phyloP scores from a whole-genome alignment of 1,139 yeast genomes.

The Blastobotrys malaysiensis region DNA sequence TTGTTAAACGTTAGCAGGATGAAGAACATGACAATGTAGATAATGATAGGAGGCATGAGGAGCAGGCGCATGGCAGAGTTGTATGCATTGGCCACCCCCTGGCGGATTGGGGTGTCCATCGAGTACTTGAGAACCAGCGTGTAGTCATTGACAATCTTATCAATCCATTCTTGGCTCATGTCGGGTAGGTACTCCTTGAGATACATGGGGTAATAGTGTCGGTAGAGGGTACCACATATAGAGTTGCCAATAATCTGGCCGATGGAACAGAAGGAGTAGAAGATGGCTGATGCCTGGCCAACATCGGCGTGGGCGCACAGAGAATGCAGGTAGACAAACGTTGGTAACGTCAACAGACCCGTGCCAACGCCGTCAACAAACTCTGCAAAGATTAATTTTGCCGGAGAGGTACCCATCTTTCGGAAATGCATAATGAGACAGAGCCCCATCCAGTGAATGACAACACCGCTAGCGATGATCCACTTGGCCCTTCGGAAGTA shows the following conservation, averaged over 20 bases:
- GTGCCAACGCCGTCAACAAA: conserved; percentile 19
- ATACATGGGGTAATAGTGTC: conserved; percentile 9
- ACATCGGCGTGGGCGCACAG: conserved; percentile 16
- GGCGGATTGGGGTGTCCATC: conserved; percentile 8
- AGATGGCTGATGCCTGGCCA: conserved; percentile 20
- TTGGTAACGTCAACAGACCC: conserved; percentile 18
- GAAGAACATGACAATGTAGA: conserved; percentile 10
- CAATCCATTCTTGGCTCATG: conserved; percentile 7
- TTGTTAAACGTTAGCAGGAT: conserved; percentile 7
- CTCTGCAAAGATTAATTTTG: conserved; percentile 15
- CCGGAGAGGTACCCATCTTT: conserved; percentile 13
- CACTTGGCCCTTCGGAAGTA: conserved; percentile 48
- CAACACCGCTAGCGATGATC: conserved; percentile 52
- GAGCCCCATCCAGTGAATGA: conserved; percentile 49
- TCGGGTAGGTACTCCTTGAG: conserved; percentile 7
- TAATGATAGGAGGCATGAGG: conserved; percentile 10
- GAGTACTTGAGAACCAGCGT: conserved; percentile 8
- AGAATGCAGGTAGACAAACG: conserved; percentile 20
- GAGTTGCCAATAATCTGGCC: conserved; percentile 16
- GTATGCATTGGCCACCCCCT: conserved; percentile 5
- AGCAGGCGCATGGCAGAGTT: conserved; percentile 12
- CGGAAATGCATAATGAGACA: conserved; percentile 34
- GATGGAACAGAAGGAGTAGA: conserved; percentile 16
- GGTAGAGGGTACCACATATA: conserved; percentile 15
- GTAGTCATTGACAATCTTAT: conserved; percentile 11